Evolutionary conservation across 2,329 filamentous ascomycete species (phyloP), one percentile per base, ranked within the genome.

Genomic region (Aspergillus pseudonomiae): DNA sequence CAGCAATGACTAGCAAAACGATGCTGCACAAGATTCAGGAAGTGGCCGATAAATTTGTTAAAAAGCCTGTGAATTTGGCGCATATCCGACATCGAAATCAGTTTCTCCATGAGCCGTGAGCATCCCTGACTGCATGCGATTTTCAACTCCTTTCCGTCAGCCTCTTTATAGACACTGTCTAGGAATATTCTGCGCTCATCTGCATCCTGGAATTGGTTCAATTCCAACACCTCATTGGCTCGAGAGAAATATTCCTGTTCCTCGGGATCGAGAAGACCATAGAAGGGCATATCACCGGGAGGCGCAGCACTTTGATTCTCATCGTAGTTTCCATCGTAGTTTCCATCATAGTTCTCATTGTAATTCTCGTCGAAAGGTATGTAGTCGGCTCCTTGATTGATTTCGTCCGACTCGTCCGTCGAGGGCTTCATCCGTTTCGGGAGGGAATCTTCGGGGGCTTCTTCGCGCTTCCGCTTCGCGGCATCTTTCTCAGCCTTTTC

Each of bases 1-100:
- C 94, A 97, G 80, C 94, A 98, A 81, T 99, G 95, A 65, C 94
- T 96, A 6, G 95, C 95, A 73, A 99, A 99, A 21, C 95, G 91
- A 80, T 99, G 95, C 76, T 96, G 94, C 58, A 97, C 89, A 32
- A 99, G 86, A 71, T 94, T 90, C 63, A 94, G 82, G 78, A 98
- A 96, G 78, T 98, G 92, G 39, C 91, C 89, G 24, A 84, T 89
- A 77, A 98, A 97, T 52, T 91, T 92, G 68, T 88, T 86, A 76
- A 98, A 98, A 24, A 99, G 80, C 55, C 85, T 85, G 83, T 96
- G 97, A 78, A 97, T 89, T 80, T 98, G 95, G 21, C 82, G 81
- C 36, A 90, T 85, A 39, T 87, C 90, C 32, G 93, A 94, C 67
- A 96, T 82, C 60, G 94, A 84, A 60, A 99, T 96, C 74, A 99